Evolutionary conservation across 768 basidiomycete genomes (phyloP), one percentile per base, ranked within the genome.

Genomic region (Pleurotus tuber-regium): DNA sequence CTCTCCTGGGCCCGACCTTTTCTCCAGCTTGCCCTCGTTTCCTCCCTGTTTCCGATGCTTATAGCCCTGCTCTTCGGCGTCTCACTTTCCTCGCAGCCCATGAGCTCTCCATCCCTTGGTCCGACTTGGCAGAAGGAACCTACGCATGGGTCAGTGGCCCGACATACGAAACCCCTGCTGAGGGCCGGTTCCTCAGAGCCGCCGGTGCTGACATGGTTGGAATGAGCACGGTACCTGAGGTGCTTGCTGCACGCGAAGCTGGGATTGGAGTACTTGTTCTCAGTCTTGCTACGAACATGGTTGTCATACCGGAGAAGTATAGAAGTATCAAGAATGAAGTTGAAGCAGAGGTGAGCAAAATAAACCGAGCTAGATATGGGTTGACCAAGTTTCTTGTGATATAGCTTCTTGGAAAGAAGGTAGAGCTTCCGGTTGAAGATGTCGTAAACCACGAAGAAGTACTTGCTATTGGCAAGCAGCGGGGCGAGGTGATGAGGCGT

Each of bases 131-230:
- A 2, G 92, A 94, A 63, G 92, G 93, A 0, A 82, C 79, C 2
- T 95, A 95, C 58, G 91, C 91, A 1, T 95, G 90, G 89, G 92
- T 95, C 40, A 79, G 83, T 25, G 92, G 93, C 0, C 92, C 93
- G 11, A 89, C 90, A 6, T 95, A 95, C 62, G 92, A 95, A 69
- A 90, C 89, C 0, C 83, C 87, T 2, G 92, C 90, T 0, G 92
- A 96, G 59, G 92, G 91, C 26, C 74, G 84, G 42, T 84, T 93
- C 68, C 70, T 95, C 33, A 71, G 87, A 12, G 67, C 70, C 6
- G 83, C 81, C 0, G 92, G 92, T 2, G 92, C 87, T 1, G 90
- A 92, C 59, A 87, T 93, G n/a, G 92, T 94, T 1, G 92, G 92
- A 1, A 95, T 95, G 92, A 92, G 89, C 58, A 95, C 93, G 0